A percentile compares a stretch with the other conserved stretches of the same genome.
Conservation (phyloP, 805 yeast genomes). For the Lachancea meyersii region DNA sequence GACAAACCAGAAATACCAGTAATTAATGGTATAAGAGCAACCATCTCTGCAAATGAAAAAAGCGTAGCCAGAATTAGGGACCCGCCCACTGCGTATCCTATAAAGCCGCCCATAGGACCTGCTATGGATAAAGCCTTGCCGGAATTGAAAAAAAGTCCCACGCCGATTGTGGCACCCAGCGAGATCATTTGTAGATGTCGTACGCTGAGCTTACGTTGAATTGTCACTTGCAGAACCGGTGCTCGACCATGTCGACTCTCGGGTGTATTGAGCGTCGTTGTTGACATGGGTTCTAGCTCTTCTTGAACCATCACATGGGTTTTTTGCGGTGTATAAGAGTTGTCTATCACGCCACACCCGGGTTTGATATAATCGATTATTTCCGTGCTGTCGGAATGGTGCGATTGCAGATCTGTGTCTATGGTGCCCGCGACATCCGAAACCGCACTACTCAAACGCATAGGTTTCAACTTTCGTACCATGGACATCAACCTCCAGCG, state of each 20-base stretch:
- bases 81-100: constrained; percentile 63
- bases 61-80: constrained; percentile 60
- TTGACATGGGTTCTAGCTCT: constrained; percentile 5
- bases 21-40: constrained; percentile 69
- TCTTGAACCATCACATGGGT: constrained; percentile 4
- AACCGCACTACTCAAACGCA: neutral
- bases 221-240: constrained; percentile 14
- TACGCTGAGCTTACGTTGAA: constrained; percentile 53
- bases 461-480: neutral
- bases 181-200: constrained; percentile 75
- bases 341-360: constrained; percentile 11
- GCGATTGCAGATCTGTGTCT: constrained; percentile 6
- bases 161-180: constrained; percentile 73
- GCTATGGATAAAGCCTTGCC: constrained; percentile 69
- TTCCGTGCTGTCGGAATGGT: constrained; percentile 9
- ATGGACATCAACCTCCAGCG: neutral
- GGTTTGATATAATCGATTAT: constrained; percentile 11
- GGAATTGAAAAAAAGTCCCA: constrained; percentile 61
- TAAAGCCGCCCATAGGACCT: constrained; percentile 69
- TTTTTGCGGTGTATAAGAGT: constrained; percentile 4
- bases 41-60: constrained; percentile 75
- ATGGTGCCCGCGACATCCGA: neutral
- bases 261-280: neutral
- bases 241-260: neutral
- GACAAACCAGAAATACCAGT: constrained; percentile 74